Percentiles rank a stretch among this genome's conserved stretches.
Evolutionary conservation across 768 basidiomycete genomes (phyloP).

Genomic region (Boletus eberwhitei): DNA sequence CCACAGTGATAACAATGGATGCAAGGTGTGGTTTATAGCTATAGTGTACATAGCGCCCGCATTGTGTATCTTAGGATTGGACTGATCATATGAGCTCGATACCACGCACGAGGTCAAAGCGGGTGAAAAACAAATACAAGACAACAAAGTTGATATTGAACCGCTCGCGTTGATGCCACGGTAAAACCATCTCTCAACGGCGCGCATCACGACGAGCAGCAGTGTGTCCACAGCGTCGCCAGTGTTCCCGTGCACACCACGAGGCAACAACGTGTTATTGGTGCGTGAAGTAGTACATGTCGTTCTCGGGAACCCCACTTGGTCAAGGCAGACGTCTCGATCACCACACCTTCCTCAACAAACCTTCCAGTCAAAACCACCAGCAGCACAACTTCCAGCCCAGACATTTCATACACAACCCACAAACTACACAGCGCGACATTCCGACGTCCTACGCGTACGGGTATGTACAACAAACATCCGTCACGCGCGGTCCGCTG

Average conservation of each 20-base stretch:
- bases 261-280: constrained; percentile 19
- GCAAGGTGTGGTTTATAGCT: constrained; percentile 8
- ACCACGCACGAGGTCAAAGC: constrained; percentile 2
- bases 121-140: constrained; percentile 18
- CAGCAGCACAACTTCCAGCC: constrained; percentile 27
- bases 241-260: background rate
- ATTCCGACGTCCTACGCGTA: constrained; percentile 64
- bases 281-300: constrained; percentile 53
- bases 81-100: background rate
- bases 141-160: constrained; percentile 23
- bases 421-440: constrained; percentile 36
- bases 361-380: constrained; percentile 36
- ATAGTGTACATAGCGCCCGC: constrained; percentile 23
- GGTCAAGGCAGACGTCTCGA: constrained; percentile 86
- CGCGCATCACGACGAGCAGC: constrained; percentile 14
- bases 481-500: constrained; percentile 15
- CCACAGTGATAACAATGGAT: constrained; percentile 23
- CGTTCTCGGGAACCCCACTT: constrained; percentile 80
- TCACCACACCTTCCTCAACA: constrained; percentile 74
- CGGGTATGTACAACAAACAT: constrained; percentile 46
- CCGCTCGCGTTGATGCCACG: background rate
- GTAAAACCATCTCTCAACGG: background rate
- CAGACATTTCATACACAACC: constrained; percentile 22
- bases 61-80: constrained; percentile 21
- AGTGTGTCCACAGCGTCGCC: background rate